These are phyloP conservation scores for Termitomyces bulborhizus DNA, from an alignment of 768 basidiomycete species.

Conservation along the genomic window DNA sequence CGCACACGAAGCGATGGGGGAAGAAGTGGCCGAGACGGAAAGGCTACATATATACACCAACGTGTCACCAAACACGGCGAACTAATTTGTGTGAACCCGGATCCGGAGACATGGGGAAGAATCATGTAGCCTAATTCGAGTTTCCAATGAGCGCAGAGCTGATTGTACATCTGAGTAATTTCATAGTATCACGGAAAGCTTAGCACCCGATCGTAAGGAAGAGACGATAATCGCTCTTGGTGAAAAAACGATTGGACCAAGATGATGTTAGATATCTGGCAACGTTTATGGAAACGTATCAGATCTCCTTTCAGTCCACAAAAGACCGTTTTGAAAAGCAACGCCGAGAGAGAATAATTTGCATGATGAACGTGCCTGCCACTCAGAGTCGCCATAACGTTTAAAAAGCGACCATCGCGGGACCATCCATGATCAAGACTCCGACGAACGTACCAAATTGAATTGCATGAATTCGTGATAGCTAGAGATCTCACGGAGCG, in stretches of 20 bases:
- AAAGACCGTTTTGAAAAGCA: neutral
- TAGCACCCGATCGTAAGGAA: neutral
- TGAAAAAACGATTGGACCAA: neutral
- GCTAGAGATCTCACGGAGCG: constrained; percentile 2
- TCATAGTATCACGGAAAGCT: neutral
- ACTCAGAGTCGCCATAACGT: neutral
- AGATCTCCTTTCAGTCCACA: neutral
- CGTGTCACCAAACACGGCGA: neutral
- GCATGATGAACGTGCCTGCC: neutral
- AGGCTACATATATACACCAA: neutral
- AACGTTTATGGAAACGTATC: neutral
- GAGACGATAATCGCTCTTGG: neutral
- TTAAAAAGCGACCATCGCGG: neutral
- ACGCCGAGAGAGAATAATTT: too few species aligned
- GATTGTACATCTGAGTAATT: neutral
- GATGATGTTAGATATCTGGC: neutral
- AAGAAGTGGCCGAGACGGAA: neutral
- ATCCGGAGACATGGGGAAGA: neutral
- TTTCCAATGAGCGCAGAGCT: neutral
- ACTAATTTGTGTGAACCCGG: neutral
- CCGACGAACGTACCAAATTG: neutral
- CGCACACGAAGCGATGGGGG: neutral
- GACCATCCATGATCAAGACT: neutral
- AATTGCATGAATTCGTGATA: neutral
- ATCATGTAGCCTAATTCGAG: neutral